Evolutionary conservation across 257 asterid species (phyloP).

Genomic region (Solanum gracilifrons): DNA sequence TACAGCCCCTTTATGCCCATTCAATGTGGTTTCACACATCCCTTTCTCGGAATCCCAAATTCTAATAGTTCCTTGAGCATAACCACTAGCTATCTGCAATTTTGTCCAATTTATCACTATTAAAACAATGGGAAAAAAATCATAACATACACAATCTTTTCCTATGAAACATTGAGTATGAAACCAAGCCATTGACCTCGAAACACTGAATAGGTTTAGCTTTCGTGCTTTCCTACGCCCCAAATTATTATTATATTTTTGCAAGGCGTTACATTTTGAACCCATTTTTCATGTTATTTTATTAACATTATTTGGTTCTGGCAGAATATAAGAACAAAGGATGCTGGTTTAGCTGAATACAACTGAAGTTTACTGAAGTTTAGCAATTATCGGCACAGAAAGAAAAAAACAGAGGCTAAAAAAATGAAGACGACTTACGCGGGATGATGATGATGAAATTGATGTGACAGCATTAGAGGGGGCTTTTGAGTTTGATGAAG

Average conservation of each 20-base stretch:
- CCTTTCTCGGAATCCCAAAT: constrained; percentile 80
- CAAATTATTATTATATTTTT: background rate
- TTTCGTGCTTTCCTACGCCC: background rate
- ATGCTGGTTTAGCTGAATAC: background rate
- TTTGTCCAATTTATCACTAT: background rate
- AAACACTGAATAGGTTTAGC: background rate
- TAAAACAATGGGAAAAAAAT: background rate
- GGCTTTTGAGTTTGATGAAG: constrained; percentile 54
- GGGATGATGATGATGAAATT: constrained; percentile 39
- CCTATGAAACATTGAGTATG: background rate
- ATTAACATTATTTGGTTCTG: too few relatives aligned
- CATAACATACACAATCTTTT: background rate
- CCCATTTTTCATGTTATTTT: too few relatives aligned
- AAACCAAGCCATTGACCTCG: background rate
- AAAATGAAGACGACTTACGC: constrained; percentile 15
- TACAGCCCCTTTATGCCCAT: constrained; percentile 88
- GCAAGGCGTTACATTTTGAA: background rate
- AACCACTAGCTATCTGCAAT: constrained; percentile 82
- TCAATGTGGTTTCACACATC: constrained; percentile 76
- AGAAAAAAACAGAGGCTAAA: background rate
- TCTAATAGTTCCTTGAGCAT: constrained; percentile 83
- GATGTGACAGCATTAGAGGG: constrained; percentile 65
- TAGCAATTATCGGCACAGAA: background rate
- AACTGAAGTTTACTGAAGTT: too few relatives aligned
- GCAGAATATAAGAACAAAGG: background rate